Percentiles rank a stretch among this genome's conserved stretches.
phyloP scores from a whole-genome alignment of 495 filamentous ascomycete species.

The Sphaerosporella brunnea region DNA sequence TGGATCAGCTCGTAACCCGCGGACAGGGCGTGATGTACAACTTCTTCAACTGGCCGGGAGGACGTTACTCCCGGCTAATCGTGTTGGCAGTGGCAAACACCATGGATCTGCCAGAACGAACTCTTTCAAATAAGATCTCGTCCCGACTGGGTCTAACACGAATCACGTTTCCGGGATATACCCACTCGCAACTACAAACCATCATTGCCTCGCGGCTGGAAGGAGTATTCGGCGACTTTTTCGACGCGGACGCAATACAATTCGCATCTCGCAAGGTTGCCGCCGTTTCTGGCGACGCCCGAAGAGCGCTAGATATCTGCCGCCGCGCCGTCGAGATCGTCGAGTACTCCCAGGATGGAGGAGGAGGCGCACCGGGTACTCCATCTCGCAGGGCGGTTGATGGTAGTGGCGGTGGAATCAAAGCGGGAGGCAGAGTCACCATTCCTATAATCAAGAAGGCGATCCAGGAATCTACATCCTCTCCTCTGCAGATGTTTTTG shows the following conservation, averaged over 20 bases:
- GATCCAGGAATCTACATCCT: constrained; percentile 86
- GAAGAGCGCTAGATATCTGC: constrained; percentile 88
- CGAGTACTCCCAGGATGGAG: constrained; percentile 42
- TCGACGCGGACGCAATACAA: constrained; percentile 84
- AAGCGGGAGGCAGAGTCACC: constrained; percentile 46
- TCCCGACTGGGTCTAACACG: constrained; percentile 73
- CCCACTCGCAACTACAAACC: constrained; percentile 91
- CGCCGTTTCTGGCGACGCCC: constrained; percentile 83
- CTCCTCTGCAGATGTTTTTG: constrained; percentile 74
- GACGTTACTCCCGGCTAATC: constrained; percentile 78
- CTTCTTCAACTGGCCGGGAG: constrained; percentile 99
- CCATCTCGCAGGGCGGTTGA: constrained; percentile 14
- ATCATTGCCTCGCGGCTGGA: constrained; percentile 82
- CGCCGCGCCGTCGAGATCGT: constrained; percentile 89
- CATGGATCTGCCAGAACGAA: constrained; percentile 96
- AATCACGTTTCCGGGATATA: constrained; percentile 95
- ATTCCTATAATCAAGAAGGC: constrained; percentile 85
- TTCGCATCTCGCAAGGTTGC: constrained; percentile 95
- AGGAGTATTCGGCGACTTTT: constrained; percentile 73
- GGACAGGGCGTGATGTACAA: constrained; percentile 99
- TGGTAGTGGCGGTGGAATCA: constrained; percentile 25
- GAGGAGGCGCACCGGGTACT: constrained; percentile 12
- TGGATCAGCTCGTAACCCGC: constrained; percentile 93
- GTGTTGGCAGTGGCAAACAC: constrained; percentile 97
- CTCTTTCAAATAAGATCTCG: constrained; percentile 93